These are phyloP conservation scores for Phytophthora cajani DNA, from an alignment of 352 stramenopile species.

Conservation along the genomic window DNA sequence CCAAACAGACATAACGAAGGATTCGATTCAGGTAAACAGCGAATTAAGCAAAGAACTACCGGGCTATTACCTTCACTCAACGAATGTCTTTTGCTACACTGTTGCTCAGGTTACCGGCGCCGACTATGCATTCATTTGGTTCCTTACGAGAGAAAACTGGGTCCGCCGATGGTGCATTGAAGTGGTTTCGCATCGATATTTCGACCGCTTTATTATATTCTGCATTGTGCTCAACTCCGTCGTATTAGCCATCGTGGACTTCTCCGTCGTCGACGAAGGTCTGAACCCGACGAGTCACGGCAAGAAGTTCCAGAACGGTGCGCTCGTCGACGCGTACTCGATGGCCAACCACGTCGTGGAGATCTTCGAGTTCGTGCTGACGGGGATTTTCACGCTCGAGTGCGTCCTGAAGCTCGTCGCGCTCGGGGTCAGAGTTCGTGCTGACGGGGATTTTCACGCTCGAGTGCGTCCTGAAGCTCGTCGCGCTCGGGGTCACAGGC, in stretches of 20 bases:
- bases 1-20: not conserved
- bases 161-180: slow-evolving; percentile 46
- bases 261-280: slow-evolving; percentile 58
- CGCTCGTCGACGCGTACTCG: slow-evolving; percentile 53
- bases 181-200: slow-evolving; percentile 53
- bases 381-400: slow-evolving; percentile 84
- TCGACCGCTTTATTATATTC: slow-evolving; percentile 80
- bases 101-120: slow-evolving; percentile 39
- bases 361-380: slow-evolving; percentile 76
- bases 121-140: slow-evolving; percentile 39
- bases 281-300: slow-evolving; percentile 61
- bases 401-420: slow-evolving; percentile 88
- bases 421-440: slow-evolving; percentile 75
- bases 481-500: slow-evolving; percentile 77
- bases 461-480: slow-evolving; percentile 88
- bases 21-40: slow-evolving; percentile 34
- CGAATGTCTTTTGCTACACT: slow-evolving; percentile 33
- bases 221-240: slow-evolving; percentile 84
- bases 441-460: slow-evolving; percentile 87
- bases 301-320: slow-evolving; percentile 38
- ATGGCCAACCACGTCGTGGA: slow-evolving; percentile 58
- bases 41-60: slow-evolving; percentile 53
- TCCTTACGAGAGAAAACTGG: slow-evolving; percentile 44
- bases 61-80: slow-evolving; percentile 38
- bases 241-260: slow-evolving; percentile 80